Base-by-base conservation (phyloP, 176 grass and related monocot genomes). In the Dactylis glomerata region DNA sequence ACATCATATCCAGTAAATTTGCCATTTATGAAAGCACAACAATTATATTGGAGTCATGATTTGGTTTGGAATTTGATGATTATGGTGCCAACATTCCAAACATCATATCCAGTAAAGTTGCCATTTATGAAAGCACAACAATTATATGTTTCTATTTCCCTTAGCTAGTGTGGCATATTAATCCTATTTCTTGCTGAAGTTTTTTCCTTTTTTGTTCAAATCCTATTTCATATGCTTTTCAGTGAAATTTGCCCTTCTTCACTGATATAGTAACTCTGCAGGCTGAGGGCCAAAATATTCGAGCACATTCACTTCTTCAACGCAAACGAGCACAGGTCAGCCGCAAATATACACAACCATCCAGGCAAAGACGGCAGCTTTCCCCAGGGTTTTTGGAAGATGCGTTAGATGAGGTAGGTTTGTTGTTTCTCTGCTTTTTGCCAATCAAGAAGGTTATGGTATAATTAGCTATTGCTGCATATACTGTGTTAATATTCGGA, bases 371-470 rank as follows among this genome's bases (percentile, higher is more conserved):
- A 87, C 54, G 88, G 5, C 84, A 91, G 32, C 85, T 99, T 68
- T 90, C 96, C 85, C 96, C 96, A 32, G 89, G 88, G 37, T 96
- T 90, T 77, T 88, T 96, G 57, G 96, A 99, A 82, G 96, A 96
- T 19, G 96, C 89, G 45, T 46, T 92, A 85, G 89, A 99, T 89
- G 93, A 99, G 93, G 96, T 96, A 8, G 26, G 75, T 65, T 57
- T 72, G 77, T 90, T 26, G 31, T 59, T 76, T 58, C 19, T 70
- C 37, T 88, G 40, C n/a, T 77, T 86, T 82, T 65, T 55, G 28
- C 54, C 49, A 31, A 66, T 83, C 55, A 73, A 46, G 41, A 83
- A 72, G 27, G 45, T 79, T 38, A 56, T 75, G 13, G 2, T 79
- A 58, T 33, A 55, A 44, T 86, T 82, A 82, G 15, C 34, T 78